Evolutionary conservation across 2,329 filamentous ascomycete species (phyloP), one percentile per base, ranked within the genome.

Genomic region (Ophiostoma sp.): DNA sequence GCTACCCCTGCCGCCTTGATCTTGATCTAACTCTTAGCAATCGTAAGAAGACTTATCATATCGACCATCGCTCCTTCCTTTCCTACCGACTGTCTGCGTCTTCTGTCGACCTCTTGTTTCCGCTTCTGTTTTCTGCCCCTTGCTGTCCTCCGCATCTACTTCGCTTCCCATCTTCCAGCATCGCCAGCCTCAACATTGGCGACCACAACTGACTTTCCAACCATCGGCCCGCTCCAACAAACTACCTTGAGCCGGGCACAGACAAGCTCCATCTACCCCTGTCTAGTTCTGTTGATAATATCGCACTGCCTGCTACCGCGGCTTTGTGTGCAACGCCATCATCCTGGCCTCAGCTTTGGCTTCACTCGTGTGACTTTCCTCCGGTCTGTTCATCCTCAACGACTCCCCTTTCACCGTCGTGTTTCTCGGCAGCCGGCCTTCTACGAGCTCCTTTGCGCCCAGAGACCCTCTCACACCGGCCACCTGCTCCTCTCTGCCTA

Each of bases 251-350:
- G 3, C 40, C 38, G 40, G 40, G 38, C 60, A 63, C 58, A 14
- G 38, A 62, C 40, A 63, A 63, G 60, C 60, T 18, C 60, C n/a
- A 63, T 42, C 40, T 5, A 63, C 60, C 60, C 60, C 60, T 63
- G 60, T 63, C 60, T 63, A 63, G 60, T 42, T 16, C 14, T 41
- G 60, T 42, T 63, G 60, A 44, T 18, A 41, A 44, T 63, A 63
- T 42, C 40, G 60, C 60, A n/a, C 38, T 42, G 27, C 60, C 40
- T 63, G 38, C 52, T 27, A 58, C 52, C 11, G 60, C 42, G 63
- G 41, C 63, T 45, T 64, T 47, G 63, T 47, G 14, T 14, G 11
- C 62, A 45, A 27, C 40, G 18, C 42, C 63, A 44, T 47, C 42
- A 47, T 52, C 14, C 44, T 42, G 27, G 64, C 1, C 11, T 11